Conservation (phyloP, 2,329 filamentous ascomycete species). For the Cytospora chrysosperma region DNA sequence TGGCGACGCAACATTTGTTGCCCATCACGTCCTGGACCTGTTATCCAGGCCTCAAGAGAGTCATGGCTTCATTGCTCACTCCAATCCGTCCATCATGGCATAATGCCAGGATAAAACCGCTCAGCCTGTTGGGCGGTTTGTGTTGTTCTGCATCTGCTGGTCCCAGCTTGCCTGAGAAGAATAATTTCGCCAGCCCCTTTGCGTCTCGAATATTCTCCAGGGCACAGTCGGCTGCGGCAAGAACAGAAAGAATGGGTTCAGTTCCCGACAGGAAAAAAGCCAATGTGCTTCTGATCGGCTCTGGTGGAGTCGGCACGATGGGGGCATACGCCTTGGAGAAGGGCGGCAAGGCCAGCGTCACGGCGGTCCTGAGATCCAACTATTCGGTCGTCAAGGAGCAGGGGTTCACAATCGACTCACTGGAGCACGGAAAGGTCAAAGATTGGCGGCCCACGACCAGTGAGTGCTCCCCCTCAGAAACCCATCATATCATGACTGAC, state of each 20-base stretch:
- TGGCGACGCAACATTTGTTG: neutral
- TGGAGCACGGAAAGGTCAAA: conserved; percentile 52
- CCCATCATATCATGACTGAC: no score
- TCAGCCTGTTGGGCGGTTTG: neutral
- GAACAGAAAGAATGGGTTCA: conserved; percentile 4
- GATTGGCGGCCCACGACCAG: conserved; percentile 48
- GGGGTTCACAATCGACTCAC: conserved; percentile 55
- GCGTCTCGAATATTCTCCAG: neutral
- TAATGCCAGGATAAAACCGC: neutral
- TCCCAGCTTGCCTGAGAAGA: no score
- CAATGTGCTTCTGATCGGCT: conserved; percentile 52
- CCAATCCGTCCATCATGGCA: conserved; percentile 8
- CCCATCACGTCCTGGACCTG: neutral
- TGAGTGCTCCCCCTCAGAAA: conserved; percentile 30
- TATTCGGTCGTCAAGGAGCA: conserved; percentile 45
- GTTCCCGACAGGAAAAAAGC: conserved; percentile 25
- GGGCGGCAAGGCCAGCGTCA: conserved; percentile 51
- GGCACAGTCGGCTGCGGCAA: neutral
- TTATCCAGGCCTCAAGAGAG: neutral
- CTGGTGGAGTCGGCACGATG: conserved; percentile 57
- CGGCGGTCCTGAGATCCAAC: conserved; percentile 56
- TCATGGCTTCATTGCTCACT: conserved; percentile 6
- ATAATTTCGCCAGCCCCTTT: neutral
- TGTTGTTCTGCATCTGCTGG: neutral
- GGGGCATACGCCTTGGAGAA: conserved; percentile 53